Evolutionary conservation across 805 yeast species (phyloP).

Genomic region (Wickerhamiella kazuoi): DNA sequence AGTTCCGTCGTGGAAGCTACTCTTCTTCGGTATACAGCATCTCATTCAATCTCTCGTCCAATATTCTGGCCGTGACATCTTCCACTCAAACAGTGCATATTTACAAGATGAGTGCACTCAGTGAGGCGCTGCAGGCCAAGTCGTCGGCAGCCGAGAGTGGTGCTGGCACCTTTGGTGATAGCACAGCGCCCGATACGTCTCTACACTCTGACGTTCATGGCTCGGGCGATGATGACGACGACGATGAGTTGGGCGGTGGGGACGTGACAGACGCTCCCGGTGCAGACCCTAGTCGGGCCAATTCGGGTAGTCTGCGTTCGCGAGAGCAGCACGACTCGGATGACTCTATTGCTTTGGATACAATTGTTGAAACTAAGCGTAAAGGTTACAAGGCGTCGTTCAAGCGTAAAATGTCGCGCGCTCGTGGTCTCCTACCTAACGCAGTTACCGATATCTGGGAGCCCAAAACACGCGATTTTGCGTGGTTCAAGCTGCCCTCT

Average conservation of each 20-base stretch:
- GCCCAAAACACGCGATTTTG: conserved; percentile 73
- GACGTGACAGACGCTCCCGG: conserved; percentile 6
- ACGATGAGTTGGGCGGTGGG: too few relatives aligned
- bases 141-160: not conserved
- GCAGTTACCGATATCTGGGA: conserved; percentile 70
- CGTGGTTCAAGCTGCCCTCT: conserved; percentile 57
- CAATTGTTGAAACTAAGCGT: conserved; percentile 3
- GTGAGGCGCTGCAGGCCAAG: too few relatives aligned
- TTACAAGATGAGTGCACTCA: conserved; percentile 44
- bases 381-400: conserved; percentile 6
- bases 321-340: not conserved
- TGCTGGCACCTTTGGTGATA: not conserved
- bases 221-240: not conserved
- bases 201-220: not conserved
- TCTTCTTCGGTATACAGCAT: conserved; percentile 65
- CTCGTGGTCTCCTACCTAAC: conserved; percentile 75
- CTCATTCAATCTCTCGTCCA: conserved; percentile 53
- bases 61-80: conserved; percentile 63
- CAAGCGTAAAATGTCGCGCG: conserved; percentile 24
- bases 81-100: conserved; percentile 88
- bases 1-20: conserved; percentile 74
- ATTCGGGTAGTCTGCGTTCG: not conserved
- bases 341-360: not conserved
- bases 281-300: not conserved
- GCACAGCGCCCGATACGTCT: not conserved